Percentiles rank a stretch among this genome's conserved stretches.
phyloP scores from a whole-genome alignment of 768 basidiomycete genomes.

The Calocybe indica region DNA sequence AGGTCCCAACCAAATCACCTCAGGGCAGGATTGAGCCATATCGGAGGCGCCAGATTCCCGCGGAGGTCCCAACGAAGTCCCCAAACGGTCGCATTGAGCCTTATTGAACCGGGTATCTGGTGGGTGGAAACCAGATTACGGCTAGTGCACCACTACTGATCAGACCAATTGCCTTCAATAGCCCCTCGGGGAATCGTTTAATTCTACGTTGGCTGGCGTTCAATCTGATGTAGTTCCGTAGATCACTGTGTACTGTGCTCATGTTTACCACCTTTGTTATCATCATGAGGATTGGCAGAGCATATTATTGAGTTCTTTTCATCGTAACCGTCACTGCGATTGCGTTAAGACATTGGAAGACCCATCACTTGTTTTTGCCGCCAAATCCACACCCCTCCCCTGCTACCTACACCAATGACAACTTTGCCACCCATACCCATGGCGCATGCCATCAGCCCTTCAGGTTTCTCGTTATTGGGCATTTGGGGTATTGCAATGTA shows the following conservation, averaged over 20 bases:
- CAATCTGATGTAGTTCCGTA: too few relatives aligned
- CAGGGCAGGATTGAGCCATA: conserved; percentile 23
- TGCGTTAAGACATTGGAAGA: not conserved
- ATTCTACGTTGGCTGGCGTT: too few relatives aligned
- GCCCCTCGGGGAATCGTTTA: too few relatives aligned
- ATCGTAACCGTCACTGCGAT: too few relatives aligned
- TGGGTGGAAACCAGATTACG: too few relatives aligned
- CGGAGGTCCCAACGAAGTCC: conserved; percentile 27
- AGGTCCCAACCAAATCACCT: conserved; percentile 18
- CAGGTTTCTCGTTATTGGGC: conserved; percentile 10
- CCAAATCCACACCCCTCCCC: conserved; percentile 38
- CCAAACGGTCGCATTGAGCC: conserved; percentile 23
- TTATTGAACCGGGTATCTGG: conserved; percentile 7
- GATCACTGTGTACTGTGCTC: too few relatives aligned
- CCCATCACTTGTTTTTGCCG: conserved; percentile 2
- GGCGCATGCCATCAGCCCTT: conserved; percentile 31
- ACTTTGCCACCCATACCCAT: conserved; percentile 37
- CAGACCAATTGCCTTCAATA: too few relatives aligned
- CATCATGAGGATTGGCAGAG: too few relatives aligned
- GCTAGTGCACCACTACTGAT: too few relatives aligned
- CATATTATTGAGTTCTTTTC: too few relatives aligned
- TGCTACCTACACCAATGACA: conserved; percentile 33
- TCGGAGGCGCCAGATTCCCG: conserved; percentile 16
- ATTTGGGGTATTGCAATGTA: conserved; percentile 9
- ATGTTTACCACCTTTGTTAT: too few relatives aligned